These are phyloP conservation scores for Byssothecium circinans DNA, from an alignment of 2,329 filamentous ascomycete species.

Conservation along the genomic window DNA sequence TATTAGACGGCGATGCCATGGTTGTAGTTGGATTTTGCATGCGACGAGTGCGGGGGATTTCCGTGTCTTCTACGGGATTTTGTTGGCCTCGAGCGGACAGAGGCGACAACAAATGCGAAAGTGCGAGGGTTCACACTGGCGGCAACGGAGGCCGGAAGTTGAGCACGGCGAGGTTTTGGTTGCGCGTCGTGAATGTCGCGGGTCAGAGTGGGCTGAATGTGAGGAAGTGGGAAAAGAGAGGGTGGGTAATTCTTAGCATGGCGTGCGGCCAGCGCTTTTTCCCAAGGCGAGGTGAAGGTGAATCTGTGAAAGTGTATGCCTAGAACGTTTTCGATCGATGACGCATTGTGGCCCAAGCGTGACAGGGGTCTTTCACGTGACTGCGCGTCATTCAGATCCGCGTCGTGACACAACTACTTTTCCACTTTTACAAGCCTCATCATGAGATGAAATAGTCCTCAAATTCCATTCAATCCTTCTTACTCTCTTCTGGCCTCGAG, in stretches of 20 bases:
- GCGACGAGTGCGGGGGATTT: neutral
- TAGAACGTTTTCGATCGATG: neutral
- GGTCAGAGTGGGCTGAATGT: neutral
- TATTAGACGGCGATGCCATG: constrained; percentile 3
- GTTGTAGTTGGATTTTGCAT: neutral
- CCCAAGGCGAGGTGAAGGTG: neutral
- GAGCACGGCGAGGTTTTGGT: neutral
- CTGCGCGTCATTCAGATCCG: neutral
- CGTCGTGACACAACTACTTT: neutral
- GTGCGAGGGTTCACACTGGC: neutral
- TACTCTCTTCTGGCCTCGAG: no score
- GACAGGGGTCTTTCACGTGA: neutral
- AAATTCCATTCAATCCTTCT: no score
- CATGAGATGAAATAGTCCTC: no score
- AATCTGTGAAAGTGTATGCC: neutral
- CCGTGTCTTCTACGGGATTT: neutral
- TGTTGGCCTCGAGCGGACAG: neutral
- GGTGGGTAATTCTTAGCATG: neutral
- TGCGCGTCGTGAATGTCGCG: neutral
- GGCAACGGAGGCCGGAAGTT: neutral
- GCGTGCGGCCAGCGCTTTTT: neutral
- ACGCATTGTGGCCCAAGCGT: neutral
- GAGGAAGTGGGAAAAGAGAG: neutral
- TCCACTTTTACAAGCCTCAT: neutral
- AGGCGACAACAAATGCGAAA: neutral